Percentiles rank a stretch among this genome's conserved stretches.
Conservation (phyloP, 805 yeast species). For the Saturnispora serradocipensis region DNA sequence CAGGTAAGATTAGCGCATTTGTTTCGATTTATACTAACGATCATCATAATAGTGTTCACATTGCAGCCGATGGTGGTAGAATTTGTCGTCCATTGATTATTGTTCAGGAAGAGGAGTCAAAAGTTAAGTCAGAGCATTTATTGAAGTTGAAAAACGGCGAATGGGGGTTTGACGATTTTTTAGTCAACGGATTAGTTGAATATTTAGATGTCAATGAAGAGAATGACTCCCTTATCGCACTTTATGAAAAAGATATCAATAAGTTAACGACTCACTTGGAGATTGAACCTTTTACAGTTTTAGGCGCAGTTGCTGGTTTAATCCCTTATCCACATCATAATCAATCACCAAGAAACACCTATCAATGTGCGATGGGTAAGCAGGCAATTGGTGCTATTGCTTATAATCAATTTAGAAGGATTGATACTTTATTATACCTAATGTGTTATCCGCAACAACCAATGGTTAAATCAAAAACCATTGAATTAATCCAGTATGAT, state of each 20-base stretch:
- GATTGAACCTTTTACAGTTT: constrained; percentile 87
- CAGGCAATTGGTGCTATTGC: constrained; percentile 99
- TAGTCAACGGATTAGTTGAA: constrained; percentile 80
- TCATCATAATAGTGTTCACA: constrained; percentile 89
- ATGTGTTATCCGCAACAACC: constrained; percentile 99
- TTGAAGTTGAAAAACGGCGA: constrained; percentile 52
- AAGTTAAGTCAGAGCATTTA: constrained; percentile 66
- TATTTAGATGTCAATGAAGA: constrained; percentile 96
- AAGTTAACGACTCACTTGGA: constrained; percentile 76
- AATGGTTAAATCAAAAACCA: constrained; percentile 96
- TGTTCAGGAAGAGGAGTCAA: constrained; percentile 62
- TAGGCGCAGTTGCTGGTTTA: constrained; percentile 89
- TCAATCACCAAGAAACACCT: constrained; percentile 87
- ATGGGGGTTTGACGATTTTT: constrained; percentile 86
- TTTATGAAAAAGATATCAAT: constrained; percentile 63
- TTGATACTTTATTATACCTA: constrained; percentile 84
- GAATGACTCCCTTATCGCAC: constrained; percentile 86
- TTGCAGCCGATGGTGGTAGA: constrained; percentile 98
- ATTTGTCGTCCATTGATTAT: constrained; percentile 94
- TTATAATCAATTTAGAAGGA: constrained; percentile 90
- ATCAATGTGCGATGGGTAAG: constrained; percentile 95
- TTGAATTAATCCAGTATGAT: constrained; percentile 90
- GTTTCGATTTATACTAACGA: constrained; percentile 83
- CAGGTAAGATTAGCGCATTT: constrained; percentile 80
- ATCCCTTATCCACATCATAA: constrained; percentile 91